Conservation (phyloP, 2,329 filamentous ascomycete genomes). For the Tolypocladium album region DNA sequence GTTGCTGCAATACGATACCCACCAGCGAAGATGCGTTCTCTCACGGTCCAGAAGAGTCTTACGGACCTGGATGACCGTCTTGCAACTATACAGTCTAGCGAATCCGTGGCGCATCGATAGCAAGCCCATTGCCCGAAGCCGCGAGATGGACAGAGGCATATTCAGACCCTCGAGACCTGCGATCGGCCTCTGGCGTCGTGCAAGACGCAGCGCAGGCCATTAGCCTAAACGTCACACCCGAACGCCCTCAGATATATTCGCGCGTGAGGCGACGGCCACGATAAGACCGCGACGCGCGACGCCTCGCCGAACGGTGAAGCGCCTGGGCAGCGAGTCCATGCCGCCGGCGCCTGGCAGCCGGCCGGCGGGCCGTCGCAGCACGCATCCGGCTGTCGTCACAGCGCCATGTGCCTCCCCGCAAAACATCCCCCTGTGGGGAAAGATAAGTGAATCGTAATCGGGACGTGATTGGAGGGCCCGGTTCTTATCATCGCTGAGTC, state of each 20-base stretch:
- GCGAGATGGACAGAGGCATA: too few species aligned
- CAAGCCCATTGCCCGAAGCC: too few species aligned
- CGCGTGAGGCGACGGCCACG: not conserved
- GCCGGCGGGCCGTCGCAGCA: not conserved
- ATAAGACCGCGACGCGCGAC: not conserved
- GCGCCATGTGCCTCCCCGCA: not conserved
- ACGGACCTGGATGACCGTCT: too few species aligned
- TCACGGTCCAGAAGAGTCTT: not conserved
- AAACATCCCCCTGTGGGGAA: not conserved
- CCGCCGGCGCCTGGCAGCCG: not conserved
- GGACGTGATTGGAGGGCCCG: not conserved
- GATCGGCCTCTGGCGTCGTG: not conserved
- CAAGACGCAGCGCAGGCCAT: not conserved
- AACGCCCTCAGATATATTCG: not conserved
- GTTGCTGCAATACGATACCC: not conserved
- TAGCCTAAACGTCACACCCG: not conserved
- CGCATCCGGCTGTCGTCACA: not conserved
- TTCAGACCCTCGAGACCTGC: not conserved
- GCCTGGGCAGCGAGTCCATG: not conserved
- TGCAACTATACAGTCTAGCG: not conserved
- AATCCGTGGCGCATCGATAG: too few species aligned
- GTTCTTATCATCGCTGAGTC: not conserved
- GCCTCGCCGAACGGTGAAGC: not conserved
- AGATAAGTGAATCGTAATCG: not conserved
- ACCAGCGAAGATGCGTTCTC: too few species aligned